phyloP scores from a whole-genome alignment of 2,329 filamentous ascomycete genomes.

The Exophiala oligosperma region DNA sequence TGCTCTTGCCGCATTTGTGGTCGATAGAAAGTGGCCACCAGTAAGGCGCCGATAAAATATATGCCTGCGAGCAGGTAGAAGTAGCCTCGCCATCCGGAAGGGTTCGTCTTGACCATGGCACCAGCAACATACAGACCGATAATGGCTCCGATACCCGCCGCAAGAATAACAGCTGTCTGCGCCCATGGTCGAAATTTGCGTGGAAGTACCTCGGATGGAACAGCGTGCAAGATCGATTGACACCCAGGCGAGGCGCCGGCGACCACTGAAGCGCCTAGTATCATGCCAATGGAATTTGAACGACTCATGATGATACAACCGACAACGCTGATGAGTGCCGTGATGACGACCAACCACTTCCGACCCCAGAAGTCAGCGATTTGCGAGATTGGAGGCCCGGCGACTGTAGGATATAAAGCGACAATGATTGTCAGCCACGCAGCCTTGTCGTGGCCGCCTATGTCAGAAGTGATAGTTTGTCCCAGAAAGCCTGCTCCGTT shows the following conservation, averaged over 20 bases:
- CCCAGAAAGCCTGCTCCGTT: too few relatives aligned
- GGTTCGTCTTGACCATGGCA: conserved; percentile 1
- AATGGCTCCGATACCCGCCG: background rate
- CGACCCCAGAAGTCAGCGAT: conserved; percentile 23
- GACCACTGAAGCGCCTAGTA: conserved; percentile 12
- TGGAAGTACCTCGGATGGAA: conserved; percentile 20
- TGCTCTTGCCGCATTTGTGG: too few relatives aligned
- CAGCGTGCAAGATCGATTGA: conserved; percentile 16
- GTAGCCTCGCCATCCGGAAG: conserved; percentile 12
- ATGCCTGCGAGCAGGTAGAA: conserved; percentile 10
- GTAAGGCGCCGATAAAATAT: too few relatives aligned
- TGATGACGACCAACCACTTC: conserved; percentile 13
- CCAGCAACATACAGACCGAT: conserved; percentile 10
- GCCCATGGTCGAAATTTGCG: conserved; percentile 12
- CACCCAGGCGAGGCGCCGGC: background rate
- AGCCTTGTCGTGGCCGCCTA: too few relatives aligned
- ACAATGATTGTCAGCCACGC: too few relatives aligned
- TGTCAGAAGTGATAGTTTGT: too few relatives aligned
- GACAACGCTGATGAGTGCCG: conserved; percentile 3
- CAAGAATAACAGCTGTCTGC: conserved; percentile 14
- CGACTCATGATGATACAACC: conserved; percentile 12
- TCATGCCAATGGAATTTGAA: conserved; percentile 9
- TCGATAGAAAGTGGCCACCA: too few relatives aligned
- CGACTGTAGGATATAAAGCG: background rate
- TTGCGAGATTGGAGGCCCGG: conserved; percentile 18